A percentile compares a stretch with the other conserved stretches of the same genome.
phyloP scores from a whole-genome alignment of 768 basidiomycete genomes.

The Asterophora lycoperdoides region DNA sequence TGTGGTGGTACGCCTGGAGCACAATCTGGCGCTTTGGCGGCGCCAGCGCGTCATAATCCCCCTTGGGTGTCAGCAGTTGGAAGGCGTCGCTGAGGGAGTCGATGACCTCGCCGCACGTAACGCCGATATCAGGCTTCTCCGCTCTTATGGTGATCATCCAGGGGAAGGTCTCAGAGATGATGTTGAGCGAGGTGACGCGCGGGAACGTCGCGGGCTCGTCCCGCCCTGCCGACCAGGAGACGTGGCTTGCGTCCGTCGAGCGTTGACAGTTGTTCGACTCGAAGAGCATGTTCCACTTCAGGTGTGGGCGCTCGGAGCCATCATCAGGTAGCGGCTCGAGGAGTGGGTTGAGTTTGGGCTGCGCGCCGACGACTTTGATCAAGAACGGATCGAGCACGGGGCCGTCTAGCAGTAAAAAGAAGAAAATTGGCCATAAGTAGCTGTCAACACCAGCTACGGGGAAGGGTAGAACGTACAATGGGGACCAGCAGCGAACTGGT shows the following conservation, averaged over 20 bases:
- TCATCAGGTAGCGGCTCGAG: conserved; percentile 42
- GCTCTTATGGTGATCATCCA: conserved; percentile 53
- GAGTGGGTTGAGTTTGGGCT: conserved; percentile 56
- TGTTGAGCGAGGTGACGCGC: conserved; percentile 45
- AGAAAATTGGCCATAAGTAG: neutral
- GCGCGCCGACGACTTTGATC: conserved; percentile 43
- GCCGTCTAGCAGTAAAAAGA: conserved; percentile 41
- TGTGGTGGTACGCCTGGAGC: conserved; percentile 53
- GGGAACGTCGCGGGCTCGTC: conserved; percentile 64
- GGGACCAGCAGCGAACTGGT: conserved; percentile 17
- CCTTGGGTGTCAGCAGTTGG: conserved; percentile 43
- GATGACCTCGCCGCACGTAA: conserved; percentile 66
- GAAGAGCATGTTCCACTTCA: conserved; percentile 77
- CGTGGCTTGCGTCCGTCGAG: conserved; percentile 52
- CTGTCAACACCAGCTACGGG: neutral
- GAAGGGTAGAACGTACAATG: conserved; percentile 15
- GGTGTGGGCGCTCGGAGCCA: conserved; percentile 39
- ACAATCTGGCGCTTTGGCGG: conserved; percentile 37
- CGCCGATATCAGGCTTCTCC: conserved; percentile 40
- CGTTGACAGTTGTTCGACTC: conserved; percentile 55
- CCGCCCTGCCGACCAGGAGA: conserved; percentile 67
- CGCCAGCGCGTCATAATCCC: conserved; percentile 47
- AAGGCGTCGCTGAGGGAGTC: conserved; percentile 50
- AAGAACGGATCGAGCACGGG: conserved; percentile 67
- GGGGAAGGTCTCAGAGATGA: conserved; percentile 52